Base-by-base conservation (phyloP, 2,329 filamentous ascomycete species). In the Fusarium longipes region DNA sequence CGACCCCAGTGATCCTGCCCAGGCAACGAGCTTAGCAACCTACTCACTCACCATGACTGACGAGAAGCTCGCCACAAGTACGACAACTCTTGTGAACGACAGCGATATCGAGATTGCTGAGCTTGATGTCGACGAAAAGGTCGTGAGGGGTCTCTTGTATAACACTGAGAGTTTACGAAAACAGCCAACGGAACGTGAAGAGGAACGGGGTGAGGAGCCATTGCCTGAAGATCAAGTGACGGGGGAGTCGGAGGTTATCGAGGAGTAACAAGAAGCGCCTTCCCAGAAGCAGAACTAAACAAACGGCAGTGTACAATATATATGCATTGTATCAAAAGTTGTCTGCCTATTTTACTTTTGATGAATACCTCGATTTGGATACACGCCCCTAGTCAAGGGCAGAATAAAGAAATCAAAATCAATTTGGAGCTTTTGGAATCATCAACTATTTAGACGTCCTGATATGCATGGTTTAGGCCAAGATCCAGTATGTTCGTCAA, bases 101-200 rank as follows among this genome's bases (percentile, higher is more conserved):
- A 58, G 64, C 3, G 59, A 64, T 2, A 53, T 77, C 1, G 75
- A 76, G 18, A 71, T 47, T 1, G 63, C 61, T 4, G 80, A 79
- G 54, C 55, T 74, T 4, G 78, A 82, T 22, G 65, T 82, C 2
- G 70, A 76, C 1, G 67, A 73, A 2, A 73, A 77, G 1, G 80
- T 84, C 45, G 73, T 83, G 18, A 76, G 77, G 7, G 75, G 76
- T 50, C 72, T 85, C 9, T 64, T 86, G 30, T 84, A 84, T 57
- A 81, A 76, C 17, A 79, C 78, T 2, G 83, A 84, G 67, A 80
- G 77, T 36, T 70, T 86, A 67, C 81, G 84, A 44, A 86, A 86
- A 71, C 76, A 80, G 29, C 75, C 70, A 6, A 70, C 18, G 45
- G 72, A 58, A 30, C 63, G 47, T 24, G 71, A 71, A 7, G 76